Evolutionary conservation across 352 stramenopile species (phyloP).

Genomic region (Pythium guiyangense): DNA sequence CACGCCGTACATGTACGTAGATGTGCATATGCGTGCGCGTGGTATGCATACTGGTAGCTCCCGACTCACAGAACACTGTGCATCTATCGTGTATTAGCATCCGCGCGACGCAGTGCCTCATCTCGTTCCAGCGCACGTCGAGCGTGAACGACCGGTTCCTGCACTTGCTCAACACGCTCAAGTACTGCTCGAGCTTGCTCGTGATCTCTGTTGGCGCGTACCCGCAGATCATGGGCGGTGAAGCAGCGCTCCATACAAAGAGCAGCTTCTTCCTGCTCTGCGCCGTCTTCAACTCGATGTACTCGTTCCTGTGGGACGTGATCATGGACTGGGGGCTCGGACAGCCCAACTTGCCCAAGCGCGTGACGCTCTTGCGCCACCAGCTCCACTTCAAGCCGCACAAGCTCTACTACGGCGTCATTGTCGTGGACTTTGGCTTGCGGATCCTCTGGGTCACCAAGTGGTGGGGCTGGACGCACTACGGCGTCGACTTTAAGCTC

Average conservation of each 20-base stretch:
- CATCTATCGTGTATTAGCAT: slow-evolving; percentile 33
- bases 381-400: slow-evolving; percentile 56
- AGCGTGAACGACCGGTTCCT: slow-evolving; percentile 73
- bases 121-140: slow-evolving; percentile 71
- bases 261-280: slow-evolving; percentile 73
- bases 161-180: slow-evolving; percentile 83
- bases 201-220: slow-evolving; percentile 77
- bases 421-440: slow-evolving; percentile 90
- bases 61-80: no score
- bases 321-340: slow-evolving; percentile 96
- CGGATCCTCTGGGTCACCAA: slow-evolving; percentile 94
- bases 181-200: slow-evolving; percentile 77
- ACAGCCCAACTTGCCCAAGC: slow-evolving; percentile 48
- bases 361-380: slow-evolving; percentile 52
- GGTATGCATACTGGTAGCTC: no score
- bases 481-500: slow-evolving; percentile 77
- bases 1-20: slow-evolving; percentile 60
- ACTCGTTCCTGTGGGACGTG: slow-evolving; percentile 97
- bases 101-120: slow-evolving; percentile 73
- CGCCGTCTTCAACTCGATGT: slow-evolving; percentile 91
- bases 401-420: slow-evolving; percentile 90
- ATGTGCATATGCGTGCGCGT: background rate
- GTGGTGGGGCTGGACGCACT: slow-evolving; percentile 78
- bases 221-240: slow-evolving; percentile 59
- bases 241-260: slow-evolving; percentile 28